Percentiles rank a stretch among this genome's conserved stretches.
Conservation (phyloP, 2,329 filamentous ascomycete genomes). For the Trichoderma polysporum region DNA sequence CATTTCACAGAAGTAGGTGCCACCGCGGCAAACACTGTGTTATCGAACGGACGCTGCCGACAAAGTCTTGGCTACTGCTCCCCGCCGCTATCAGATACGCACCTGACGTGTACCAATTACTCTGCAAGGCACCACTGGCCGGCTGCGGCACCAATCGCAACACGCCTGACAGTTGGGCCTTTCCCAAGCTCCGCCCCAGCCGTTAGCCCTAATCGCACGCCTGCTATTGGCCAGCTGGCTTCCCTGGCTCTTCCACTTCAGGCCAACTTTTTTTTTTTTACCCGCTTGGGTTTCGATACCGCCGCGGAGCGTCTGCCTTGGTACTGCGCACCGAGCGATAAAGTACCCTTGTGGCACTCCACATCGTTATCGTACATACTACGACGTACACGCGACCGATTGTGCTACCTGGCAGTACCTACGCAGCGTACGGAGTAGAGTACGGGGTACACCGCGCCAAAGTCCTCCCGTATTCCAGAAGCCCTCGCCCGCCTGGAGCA, state of each 20-base stretch:
- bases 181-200: not conserved
- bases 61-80: not conserved
- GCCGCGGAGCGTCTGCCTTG: not conserved
- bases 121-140: constrained; percentile 19
- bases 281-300: not conserved
- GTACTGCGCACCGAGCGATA: not conserved
- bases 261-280: not conserved
- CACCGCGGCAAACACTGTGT: constrained; percentile 7
- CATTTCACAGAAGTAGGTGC: constrained; percentile 14
- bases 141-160: constrained; percentile 12
- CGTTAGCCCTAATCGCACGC: constrained; percentile 19
- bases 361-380: not conserved
- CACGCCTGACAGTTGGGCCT: constrained; percentile 17
- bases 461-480: constrained; percentile 17
- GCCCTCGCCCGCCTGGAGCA: not conserved
- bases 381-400: not conserved
- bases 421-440: not conserved
- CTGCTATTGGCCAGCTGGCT: constrained; percentile 4
- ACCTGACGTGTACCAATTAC: not conserved
- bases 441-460: not conserved
- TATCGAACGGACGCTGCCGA: not conserved
- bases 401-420: not conserved
- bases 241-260: constrained; percentile 1
- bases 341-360: not conserved
- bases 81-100: not conserved